Percentiles rank a stretch among this genome's conserved stretches.
These are phyloP conservation scores for Arabidopsis arenosa DNA, from an alignment of 345 rosid species.

Conservation along the genomic window DNA sequence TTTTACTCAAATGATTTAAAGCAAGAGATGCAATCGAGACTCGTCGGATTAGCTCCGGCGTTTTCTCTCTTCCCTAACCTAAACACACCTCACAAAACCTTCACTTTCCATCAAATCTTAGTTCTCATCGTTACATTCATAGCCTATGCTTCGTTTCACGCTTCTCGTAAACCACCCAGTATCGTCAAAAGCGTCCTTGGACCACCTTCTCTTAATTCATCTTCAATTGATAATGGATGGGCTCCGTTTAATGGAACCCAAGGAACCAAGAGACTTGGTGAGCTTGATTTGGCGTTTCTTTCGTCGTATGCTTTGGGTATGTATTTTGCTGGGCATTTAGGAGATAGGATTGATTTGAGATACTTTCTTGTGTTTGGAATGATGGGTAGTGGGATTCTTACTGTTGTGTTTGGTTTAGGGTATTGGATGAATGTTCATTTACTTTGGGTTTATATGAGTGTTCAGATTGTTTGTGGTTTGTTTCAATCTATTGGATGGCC, in stretches of 20 bases:
- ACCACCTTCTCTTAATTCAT: conserved; percentile 58
- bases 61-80: conserved; percentile 60
- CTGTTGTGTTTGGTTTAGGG: conserved; percentile 74
- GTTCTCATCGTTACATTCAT: conserved; percentile 71
- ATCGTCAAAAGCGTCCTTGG: conserved; percentile 92
- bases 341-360: conserved; percentile 84
- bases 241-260: conserved; percentile 73
- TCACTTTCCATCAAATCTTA: conserved; percentile 64
- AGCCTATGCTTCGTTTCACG: conserved; percentile 92
- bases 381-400: conserved; percentile 86
- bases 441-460: conserved; percentile 59
- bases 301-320: conserved; percentile 73
- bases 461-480: conserved; percentile 79
- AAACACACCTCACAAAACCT: conserved; percentile 66
- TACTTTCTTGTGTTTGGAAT: conserved; percentile 88
- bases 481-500: conserved; percentile 99
- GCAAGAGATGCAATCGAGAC: conserved; percentile 51
- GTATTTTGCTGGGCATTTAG: conserved; percentile 89
- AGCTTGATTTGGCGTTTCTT: conserved; percentile 89
- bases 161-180: conserved; percentile 95
- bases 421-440: conserved; percentile 78
- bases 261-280: conserved; percentile 82
- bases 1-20: background rate
- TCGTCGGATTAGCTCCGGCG: conserved; percentile 56
- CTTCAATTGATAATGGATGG: conserved; percentile 67